Conservation (phyloP, 1,139 yeast genomes). For the Scheffersomyces segobiensis region DNA sequence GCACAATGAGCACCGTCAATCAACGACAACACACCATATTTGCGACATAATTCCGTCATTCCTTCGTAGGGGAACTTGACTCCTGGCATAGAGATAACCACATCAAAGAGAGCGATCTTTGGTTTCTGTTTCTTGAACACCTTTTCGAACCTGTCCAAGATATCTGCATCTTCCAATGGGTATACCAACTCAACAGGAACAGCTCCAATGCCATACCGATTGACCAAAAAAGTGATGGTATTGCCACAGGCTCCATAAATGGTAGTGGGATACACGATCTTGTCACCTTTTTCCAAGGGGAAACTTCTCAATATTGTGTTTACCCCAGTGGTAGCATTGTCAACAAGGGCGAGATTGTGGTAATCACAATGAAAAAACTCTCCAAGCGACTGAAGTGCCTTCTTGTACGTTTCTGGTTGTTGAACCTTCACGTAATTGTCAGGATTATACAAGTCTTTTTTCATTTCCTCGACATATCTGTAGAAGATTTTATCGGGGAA, state of each 20-base stretch:
- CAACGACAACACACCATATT: constrained; percentile 51
- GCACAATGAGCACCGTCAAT: constrained; percentile 76
- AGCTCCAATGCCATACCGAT: constrained; percentile 42
- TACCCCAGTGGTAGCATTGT: constrained; percentile 64
- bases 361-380: constrained; percentile 44
- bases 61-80: constrained; percentile 56
- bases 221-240: constrained; percentile 48
- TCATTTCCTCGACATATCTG: constrained; percentile 21
- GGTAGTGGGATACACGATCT: constrained; percentile 50
- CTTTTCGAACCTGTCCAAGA: constrained; percentile 41
- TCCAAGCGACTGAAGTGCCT: constrained; percentile 35
- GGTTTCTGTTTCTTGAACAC: constrained; percentile 21
- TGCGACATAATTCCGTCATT: constrained; percentile 47
- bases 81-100: constrained; percentile 67
- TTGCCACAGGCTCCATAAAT: constrained; percentile 60
- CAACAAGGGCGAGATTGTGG: constrained; percentile 47
- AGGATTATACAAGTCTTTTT: constrained; percentile 35
- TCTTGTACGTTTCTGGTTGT: constrained; percentile 22
- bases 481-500: constrained; percentile 43
- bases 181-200: constrained; percentile 47
- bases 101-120: constrained; percentile 57
- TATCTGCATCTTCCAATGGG: constrained; percentile 51
- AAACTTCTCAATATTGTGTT: constrained; percentile 59
- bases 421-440: constrained; percentile 37
- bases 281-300: constrained; percentile 57